Percentiles rank a stretch among this genome's conserved stretches.
Evolutionary conservation across 768 basidiomycete species (phyloP).

Genomic region (Lactarius hengduanensis): DNA sequence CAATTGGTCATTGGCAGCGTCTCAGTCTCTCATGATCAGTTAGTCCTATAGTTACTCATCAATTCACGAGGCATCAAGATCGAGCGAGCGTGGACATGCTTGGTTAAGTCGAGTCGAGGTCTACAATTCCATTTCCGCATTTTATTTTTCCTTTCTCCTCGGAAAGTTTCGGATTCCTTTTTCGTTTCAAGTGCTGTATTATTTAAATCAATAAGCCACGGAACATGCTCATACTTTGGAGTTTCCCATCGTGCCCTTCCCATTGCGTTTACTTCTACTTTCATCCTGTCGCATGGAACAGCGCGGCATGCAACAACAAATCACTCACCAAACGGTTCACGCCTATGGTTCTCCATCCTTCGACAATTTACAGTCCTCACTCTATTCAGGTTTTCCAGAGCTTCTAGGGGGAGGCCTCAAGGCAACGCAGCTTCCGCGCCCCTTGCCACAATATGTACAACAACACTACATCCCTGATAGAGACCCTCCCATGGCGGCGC

Average conservation of each 20-base stretch:
- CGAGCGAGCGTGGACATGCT: slow-evolving; percentile 19
- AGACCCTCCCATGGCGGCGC: slow-evolving; percentile 1
- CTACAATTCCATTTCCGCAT: slow-evolving; percentile 18
- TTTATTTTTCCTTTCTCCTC: slow-evolving; percentile 23
- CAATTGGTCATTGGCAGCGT: slow-evolving; percentile 16
- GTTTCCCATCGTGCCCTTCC: slow-evolving; percentile 5
- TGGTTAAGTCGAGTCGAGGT: slow-evolving; percentile 21
- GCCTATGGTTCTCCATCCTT: slow-evolving; percentile 1
- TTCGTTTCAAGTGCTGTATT: slow-evolving; percentile 24
- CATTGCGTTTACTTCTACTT: slow-evolving; percentile 4
- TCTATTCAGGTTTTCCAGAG: slow-evolving; percentile 11
- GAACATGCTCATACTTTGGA: slow-evolving; percentile 1
- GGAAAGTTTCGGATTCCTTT: slow-evolving; percentile 21
- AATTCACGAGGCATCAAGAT: slow-evolving; percentile 27
- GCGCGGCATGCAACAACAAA: slow-evolving; percentile 9
- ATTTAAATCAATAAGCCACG: slow-evolving; percentile 24
- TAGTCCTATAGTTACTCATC: slow-evolving; percentile 20
- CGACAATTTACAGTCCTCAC: slow-evolving; percentile 12
- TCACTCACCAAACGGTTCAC: slow-evolving; percentile 10
- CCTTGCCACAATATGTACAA: slow-evolving; percentile 5
- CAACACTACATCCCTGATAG: slow-evolving; percentile 11
- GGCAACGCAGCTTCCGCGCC: slow-evolving; percentile 6
- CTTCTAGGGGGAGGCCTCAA: slow-evolving; percentile 4
- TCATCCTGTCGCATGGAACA: slow-evolving; percentile 13
- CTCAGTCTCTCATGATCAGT: slow-evolving; percentile 14